Percentiles rank a stretch among this genome's conserved stretches.
These are phyloP conservation scores for Colletotrichum liriopes DNA, from an alignment of 2,329 filamentous ascomycete species.

Conservation along the genomic window DNA sequence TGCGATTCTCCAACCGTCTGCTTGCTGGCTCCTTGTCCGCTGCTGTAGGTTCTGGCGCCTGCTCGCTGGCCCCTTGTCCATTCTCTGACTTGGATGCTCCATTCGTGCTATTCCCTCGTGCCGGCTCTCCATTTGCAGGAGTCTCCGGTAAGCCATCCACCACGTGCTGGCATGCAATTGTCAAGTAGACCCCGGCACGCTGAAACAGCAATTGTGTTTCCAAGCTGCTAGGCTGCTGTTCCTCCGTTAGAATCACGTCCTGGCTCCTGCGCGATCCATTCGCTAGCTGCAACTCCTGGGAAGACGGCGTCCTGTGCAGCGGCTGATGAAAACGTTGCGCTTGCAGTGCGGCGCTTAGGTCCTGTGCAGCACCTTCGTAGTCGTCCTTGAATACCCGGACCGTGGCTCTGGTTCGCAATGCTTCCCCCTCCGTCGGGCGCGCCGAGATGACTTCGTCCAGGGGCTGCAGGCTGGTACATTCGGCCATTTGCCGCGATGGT, in stretches of 20 bases:
- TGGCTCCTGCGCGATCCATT: conserved; percentile 47
- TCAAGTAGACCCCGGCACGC: conserved; percentile 80
- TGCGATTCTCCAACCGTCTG: conserved; percentile 66
- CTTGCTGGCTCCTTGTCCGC: conserved; percentile 63
- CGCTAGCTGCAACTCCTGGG: conserved; percentile 64
- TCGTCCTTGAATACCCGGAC: conserved; percentile 84
- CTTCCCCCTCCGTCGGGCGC: conserved; percentile 75
- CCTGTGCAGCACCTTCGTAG: conserved; percentile 77
- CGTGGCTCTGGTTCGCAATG: conserved; percentile 80
- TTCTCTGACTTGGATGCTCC: conserved; percentile 5
- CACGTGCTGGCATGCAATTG: conserved; percentile 78
- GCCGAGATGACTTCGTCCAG: conserved; percentile 78
- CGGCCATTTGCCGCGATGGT: conserved; percentile 79
- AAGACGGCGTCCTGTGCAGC: conserved; percentile 62
- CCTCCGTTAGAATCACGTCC: conserved; percentile 57
- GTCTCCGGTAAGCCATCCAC: conserved; percentile 63
- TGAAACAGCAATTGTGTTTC: conserved; percentile 84
- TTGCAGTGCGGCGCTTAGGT: conserved; percentile 78
- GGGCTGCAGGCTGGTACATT: conserved; percentile 77
- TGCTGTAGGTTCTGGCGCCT: conserved; percentile 49
- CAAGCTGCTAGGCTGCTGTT: conserved; percentile 79
- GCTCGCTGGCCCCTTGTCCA: conserved; percentile 11
- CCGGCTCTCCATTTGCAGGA: conserved; percentile 21
- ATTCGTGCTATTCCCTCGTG: conserved; percentile 22
- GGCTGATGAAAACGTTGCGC: conserved; percentile 68